Percentiles rank a stretch among this genome's conserved stretches.
Evolutionary conservation across 2,329 filamentous ascomycete genomes (phyloP).

Genomic region (Aspergillus novoparasiticus): DNA sequence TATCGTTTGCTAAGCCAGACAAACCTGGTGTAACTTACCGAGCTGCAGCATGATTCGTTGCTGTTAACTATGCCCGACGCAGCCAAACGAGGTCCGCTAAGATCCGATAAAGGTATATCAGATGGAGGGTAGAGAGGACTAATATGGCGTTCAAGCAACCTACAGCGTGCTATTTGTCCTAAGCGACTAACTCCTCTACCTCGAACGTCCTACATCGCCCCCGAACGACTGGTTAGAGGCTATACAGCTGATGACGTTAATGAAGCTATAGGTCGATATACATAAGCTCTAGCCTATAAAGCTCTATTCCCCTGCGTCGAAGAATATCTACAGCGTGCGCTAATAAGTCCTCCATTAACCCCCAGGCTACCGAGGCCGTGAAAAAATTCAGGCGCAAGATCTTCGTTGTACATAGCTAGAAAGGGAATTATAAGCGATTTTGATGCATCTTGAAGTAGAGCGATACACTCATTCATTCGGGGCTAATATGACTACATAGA

Average conservation of each 20-base stretch:
- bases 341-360: not conserved
- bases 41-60: not conserved
- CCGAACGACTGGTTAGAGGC: too few relatives aligned
- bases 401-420: too few relatives aligned
- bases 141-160: rapidly evolving
- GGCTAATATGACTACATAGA: rapidly evolving
- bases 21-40: not conserved
- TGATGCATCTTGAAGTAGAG: too few relatives aligned
- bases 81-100: not conserved
- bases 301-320: not conserved
- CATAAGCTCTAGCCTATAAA: not conserved
- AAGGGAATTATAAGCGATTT: too few relatives aligned
- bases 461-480: too few relatives aligned
- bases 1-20: too few relatives aligned
- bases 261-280: not conserved
- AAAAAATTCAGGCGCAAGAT: not conserved
- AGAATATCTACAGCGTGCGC: too few relatives aligned
- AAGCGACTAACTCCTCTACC: rapidly evolving
- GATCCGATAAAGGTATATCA: not conserved
- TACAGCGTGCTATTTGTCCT: too few relatives aligned
- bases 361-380: not conserved
- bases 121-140: rapidly evolving
- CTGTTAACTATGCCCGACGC: not conserved
- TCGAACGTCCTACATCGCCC: too few relatives aligned
- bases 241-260: too few relatives aligned